Percentiles rank a stretch among this genome's conserved stretches.
These are phyloP conservation scores for Saitoella complicata DNA, from an alignment of 805 yeast genomes.

Conservation along the genomic window DNA sequence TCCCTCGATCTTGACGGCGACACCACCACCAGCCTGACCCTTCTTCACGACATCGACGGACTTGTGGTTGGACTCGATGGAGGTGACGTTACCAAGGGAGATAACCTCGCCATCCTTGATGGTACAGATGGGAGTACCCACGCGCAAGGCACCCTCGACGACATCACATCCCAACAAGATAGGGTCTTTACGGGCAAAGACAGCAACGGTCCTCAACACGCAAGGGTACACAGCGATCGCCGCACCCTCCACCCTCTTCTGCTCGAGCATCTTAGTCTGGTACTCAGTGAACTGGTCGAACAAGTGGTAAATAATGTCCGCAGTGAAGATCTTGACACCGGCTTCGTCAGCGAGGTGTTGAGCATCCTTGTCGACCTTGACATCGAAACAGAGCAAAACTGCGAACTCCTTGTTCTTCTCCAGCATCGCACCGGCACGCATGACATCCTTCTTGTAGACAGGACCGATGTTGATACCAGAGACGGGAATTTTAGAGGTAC, in stretches of 20 bases:
- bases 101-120: constrained; percentile 71
- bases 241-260: constrained; percentile 74
- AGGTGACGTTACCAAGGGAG: constrained; percentile 67
- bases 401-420: constrained; percentile 93
- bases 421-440: constrained; percentile 93
- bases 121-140: constrained; percentile 92
- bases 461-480: constrained; percentile 98
- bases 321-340: constrained; percentile 80
- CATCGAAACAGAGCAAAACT: constrained; percentile 98
- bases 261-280: constrained; percentile 74
- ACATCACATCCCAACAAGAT: constrained; percentile 99
- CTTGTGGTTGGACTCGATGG: constrained; percentile 94
- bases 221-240: constrained; percentile 89
- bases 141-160: constrained; percentile 68
- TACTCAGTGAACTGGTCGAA: constrained; percentile 89
- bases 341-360: constrained; percentile 95
- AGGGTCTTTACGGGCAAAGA: constrained; percentile 95
- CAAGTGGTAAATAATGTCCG: constrained; percentile 91
- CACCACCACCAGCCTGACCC: constrained; percentile 96
- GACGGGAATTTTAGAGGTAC: constrained; percentile 97
- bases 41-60: constrained; percentile 64
- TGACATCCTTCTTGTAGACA: constrained; percentile 92
- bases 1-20: constrained; percentile 93
- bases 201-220: constrained; percentile 84
- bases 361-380: constrained; percentile 91